Evolutionary conservation across 768 basidiomycete genomes (phyloP), one percentile per base, ranked within the genome.

Genomic region (Boletus vinaceobasis): DNA sequence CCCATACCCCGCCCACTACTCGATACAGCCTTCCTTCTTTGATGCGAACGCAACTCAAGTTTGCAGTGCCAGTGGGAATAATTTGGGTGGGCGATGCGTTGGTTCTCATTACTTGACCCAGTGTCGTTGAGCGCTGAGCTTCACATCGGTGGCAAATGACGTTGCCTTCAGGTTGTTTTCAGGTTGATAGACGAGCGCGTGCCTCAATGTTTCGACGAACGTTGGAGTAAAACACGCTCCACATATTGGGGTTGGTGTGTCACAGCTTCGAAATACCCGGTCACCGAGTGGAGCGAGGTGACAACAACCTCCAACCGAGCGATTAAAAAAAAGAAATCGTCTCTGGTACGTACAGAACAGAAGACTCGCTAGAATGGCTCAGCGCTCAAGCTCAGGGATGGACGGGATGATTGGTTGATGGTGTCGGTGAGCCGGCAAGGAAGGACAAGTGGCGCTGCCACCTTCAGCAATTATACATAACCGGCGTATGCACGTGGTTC

Each of bases 401-500:
- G 23, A 4, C 23, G 23, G 23, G 23, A 23, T 23, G 23, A 4
- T 23, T 23, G 23, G 4, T 23, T 23, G 23, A 23, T 23, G 23
- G 23, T 23, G 23, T 23, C 23, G 23, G 23, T 23, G 23, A 23
- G 23, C n/a, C n/a, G 37, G 37, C 37, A 38, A 37, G 37, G 17
- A n/a, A 7, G 9, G 26, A 5, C 46, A 26, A 13, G 55, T 60
- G 61, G 61, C 52, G 43, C 29, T 48, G 47, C n/a, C 17, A 2
- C 7, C 1, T 39, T 54, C 59, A 39, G 48, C 14, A 46, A 46
- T 17, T 13, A 14, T 33, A n/a, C n/a, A 27, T 29, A 52, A 51
- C 27, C 17, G 17, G 33, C 17, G 17, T 3, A n/a, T 10, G 56
- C 62, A 63, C 62, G 62, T 63, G 62, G 44, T 15, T 37, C 19